A percentile compares a stretch with the other conserved stretches of the same genome.
phyloP scores from a whole-genome alignment of 1,284 basidiomycete genomes.

The Melanopsichium pennsylvanicum region DNA sequence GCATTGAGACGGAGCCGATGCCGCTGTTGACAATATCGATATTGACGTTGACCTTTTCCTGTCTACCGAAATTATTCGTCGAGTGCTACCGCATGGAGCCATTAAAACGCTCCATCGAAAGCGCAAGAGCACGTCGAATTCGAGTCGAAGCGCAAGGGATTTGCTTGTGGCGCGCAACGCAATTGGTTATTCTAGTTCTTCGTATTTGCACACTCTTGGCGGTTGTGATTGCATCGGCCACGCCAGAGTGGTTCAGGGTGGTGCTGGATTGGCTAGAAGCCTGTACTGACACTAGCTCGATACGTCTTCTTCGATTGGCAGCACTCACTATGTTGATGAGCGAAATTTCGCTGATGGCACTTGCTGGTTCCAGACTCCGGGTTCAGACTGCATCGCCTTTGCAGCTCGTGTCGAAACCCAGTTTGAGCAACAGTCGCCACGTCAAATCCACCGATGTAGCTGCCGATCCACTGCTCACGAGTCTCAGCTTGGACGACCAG shows the following conservation, averaged over 20 bases:
- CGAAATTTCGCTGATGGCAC: constrained; percentile 8
- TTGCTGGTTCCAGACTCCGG: constrained; percentile 10
- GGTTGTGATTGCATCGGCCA: neutral
- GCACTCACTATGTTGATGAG: constrained; percentile 2
- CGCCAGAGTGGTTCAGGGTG: neutral
- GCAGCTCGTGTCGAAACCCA: constrained; percentile 30
- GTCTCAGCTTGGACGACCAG: constrained; percentile 29
- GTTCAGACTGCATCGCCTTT: constrained; percentile 17
- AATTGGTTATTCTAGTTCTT: neutral
- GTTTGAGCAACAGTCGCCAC: neutral
- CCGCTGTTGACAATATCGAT: constrained; percentile 1
- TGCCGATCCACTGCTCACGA: constrained; percentile 15
- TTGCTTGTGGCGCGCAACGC: constrained; percentile 8
- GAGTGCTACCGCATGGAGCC: constrained; percentile 6
- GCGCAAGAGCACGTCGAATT: constrained; percentile 11
- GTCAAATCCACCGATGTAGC: neutral
- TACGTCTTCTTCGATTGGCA: constrained; percentile 3
- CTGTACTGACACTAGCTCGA: neutral
- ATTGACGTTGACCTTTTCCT: neutral
- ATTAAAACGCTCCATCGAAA: constrained; percentile 15
- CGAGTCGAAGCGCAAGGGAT: constrained; percentile 11
- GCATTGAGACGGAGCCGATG: neutral
- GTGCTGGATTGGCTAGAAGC: neutral
- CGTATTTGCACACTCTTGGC: neutral
- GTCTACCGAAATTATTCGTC: constrained; percentile 1